A percentile compares a stretch with the other conserved stretches of the same genome.
Evolutionary conservation across 2,329 filamentous ascomycete genomes (phyloP).

Genomic region (Dothistroma septosporum): DNA sequence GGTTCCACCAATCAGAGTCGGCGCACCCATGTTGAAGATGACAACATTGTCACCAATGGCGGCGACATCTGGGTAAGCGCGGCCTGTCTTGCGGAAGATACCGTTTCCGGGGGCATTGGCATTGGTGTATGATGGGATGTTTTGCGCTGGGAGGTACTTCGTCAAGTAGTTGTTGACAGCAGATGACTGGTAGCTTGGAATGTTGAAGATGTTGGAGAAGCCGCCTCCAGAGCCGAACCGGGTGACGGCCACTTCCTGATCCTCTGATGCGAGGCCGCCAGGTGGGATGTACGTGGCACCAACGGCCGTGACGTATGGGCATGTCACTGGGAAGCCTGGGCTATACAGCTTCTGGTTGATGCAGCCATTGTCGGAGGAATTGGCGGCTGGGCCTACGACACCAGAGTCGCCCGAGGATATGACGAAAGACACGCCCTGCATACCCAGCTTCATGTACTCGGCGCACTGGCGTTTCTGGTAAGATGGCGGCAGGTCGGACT

Average conservation of each 20-base stretch:
- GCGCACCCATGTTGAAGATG: conserved; percentile 19
- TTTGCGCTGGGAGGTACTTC: conserved; percentile 25
- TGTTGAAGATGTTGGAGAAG: conserved; percentile 36
- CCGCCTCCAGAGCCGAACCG: conserved; percentile 44
- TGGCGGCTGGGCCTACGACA: conserved; percentile 32
- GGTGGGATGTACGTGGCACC: conserved; percentile 39
- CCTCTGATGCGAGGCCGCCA: conserved; percentile 30
- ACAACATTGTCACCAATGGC: conserved; percentile 31
- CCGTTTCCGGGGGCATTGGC: conserved; percentile 53
- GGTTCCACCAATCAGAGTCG: conserved; percentile 29
- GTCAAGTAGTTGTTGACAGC: conserved; percentile 38
- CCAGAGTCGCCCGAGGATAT: conserved; percentile 49
- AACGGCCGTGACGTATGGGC: conserved; percentile 44
- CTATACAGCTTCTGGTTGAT: conserved; percentile 25
- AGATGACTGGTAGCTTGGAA: conserved; percentile 35
- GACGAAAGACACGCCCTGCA: conserved; percentile 48
- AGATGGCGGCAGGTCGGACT: conserved; percentile 39
- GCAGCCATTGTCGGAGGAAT: conserved; percentile 35
- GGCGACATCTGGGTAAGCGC: conserved; percentile 43
- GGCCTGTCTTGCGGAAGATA: conserved; percentile 24
- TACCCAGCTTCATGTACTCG: conserved; percentile 48
- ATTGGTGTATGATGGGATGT: conserved; percentile 35
- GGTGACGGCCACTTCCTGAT: conserved; percentile 39
- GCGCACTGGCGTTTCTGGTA: conserved; percentile 51
- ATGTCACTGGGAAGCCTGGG: conserved; percentile 29